Conservation (phyloP, 352 stramenopile genomes). For the Pythium utonaiense region DNA sequence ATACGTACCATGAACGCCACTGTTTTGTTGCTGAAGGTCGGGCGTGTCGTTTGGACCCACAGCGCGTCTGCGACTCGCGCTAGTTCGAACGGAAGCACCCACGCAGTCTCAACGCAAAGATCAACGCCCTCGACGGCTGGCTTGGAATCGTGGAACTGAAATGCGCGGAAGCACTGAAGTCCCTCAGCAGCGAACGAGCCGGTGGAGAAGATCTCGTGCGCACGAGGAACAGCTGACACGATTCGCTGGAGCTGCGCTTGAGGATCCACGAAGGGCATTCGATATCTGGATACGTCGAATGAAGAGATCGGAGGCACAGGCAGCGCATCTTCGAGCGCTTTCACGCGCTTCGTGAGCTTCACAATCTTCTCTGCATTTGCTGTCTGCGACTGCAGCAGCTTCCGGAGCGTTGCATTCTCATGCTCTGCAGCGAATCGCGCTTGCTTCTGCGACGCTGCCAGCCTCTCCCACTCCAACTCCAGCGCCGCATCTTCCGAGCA, state of each 20-base stretch:
- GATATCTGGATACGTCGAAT: constrained; percentile 11
- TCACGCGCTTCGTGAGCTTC: constrained; percentile 6
- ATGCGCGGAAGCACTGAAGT: not conserved
- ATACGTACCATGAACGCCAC: constrained; percentile 2
- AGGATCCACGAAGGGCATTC: not conserved
- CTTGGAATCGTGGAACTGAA: not conserved
- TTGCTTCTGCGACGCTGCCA: constrained; percentile 3
- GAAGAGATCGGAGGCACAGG: not conserved
- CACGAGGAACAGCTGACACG: not conserved
- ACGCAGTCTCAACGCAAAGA: not conserved
- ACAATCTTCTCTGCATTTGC: constrained; percentile 10
- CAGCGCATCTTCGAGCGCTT: not conserved
- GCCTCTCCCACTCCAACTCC: constrained; percentile 3
- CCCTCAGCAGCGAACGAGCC: not conserved
- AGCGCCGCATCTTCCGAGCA: constrained; percentile 3
- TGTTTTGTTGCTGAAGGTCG: not conserved
- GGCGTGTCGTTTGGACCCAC: constrained; percentile 1
- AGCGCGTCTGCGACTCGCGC: constrained; percentile 1
- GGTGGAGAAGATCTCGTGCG: not conserved
- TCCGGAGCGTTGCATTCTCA: constrained; percentile 15
- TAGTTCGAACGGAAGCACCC: not conserved
- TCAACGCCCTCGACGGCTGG: not conserved
- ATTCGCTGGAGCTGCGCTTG: not conserved
- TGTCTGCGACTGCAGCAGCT: constrained; percentile 8
- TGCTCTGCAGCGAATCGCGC: constrained; percentile 5